phyloP scores from a whole-genome alignment of 2,329 filamentous ascomycete species.

The Aspergillus floridensis region DNA sequence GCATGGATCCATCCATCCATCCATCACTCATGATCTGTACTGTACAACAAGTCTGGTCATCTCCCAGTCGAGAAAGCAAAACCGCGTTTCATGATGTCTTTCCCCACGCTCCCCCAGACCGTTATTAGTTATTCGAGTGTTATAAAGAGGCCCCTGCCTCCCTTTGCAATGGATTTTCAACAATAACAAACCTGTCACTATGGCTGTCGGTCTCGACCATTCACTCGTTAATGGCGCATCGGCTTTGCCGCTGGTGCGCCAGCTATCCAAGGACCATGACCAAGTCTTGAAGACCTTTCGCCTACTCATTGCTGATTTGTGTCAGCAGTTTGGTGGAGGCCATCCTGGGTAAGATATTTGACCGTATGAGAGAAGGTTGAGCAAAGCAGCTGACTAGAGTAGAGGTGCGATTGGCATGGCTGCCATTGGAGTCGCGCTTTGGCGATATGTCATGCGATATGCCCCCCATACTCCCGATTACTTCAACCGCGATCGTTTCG shows the following conservation, averaged over 20 bases:
- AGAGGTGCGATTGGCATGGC: constrained; percentile 50
- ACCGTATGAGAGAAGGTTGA: not conserved
- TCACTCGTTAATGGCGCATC: constrained; percentile 15
- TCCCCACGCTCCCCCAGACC: not conserved
- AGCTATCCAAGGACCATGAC: constrained; percentile 38
- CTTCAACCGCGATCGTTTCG: constrained; percentile 47
- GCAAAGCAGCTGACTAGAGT: not conserved
- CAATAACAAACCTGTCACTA: constrained; percentile 13
- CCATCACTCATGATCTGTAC: not conserved
- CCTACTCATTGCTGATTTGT: constrained; percentile 64
- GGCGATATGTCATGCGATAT: constrained; percentile 45
- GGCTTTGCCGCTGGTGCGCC: constrained; percentile 21
- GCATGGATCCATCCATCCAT: not conserved
- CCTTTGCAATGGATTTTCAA: not conserved
- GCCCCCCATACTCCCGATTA: constrained; percentile 38
- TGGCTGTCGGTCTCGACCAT: constrained; percentile 15
- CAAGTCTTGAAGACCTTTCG: constrained; percentile 60
- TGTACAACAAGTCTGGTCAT: not conserved
- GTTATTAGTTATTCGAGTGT: not conserved
- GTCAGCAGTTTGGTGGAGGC: constrained; percentile 67
- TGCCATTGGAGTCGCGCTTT: constrained; percentile 45
- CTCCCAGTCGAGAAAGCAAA: not conserved
- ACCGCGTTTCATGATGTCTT: not conserved
- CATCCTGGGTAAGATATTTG: constrained; percentile 57
- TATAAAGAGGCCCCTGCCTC: constrained; percentile 5